Evolutionary conservation across 768 basidiomycete genomes (phyloP), one percentile per base, ranked within the genome.

Genomic region (Leccinellum luteum): DNA sequence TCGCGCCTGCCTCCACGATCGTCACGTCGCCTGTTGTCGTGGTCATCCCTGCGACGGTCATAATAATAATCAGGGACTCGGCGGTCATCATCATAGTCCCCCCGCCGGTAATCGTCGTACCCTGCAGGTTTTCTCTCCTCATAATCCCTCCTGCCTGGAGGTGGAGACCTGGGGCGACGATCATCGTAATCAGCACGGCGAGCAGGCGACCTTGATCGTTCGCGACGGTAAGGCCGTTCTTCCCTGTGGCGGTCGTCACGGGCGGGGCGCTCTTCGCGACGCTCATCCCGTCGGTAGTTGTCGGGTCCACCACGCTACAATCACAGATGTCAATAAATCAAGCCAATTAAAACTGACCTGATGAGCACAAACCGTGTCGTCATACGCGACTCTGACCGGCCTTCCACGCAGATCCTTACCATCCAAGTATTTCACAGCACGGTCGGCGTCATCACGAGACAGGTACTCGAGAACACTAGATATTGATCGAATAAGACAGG

Each of bases 31-130:
- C 70, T 74, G 77, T 74, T 77, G 66, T 87, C 83, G 62, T 69
- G 59, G 72, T 89, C 87, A 73, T 91, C 89, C 85, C 88, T 88
- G 78, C 87, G 87, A 71, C 90, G 89, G 74, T 90, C 89, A 86
- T 86, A 85, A 85, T 87, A 85, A 80, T 82, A 83, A 81, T 90
- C 87, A 85, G 87, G 87, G 73, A 77, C 82, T 85, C 84, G 85
- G 78, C 84, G 87, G 75, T 86, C 86, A 85, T 89, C 87, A 84
- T 85, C 75, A 64, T 79, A 84, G 69, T 84, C 85, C 69, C 87
- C 89, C 76, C 90, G 86, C 74, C 90, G 86, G 75, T 85, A 80
- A 83, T 90, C 87, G 84, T 92, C 90, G 85, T 91, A 90, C 85
- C 89, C 89, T 86, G 88, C 87, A 85, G 88, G 83, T 82, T 87